Percentiles rank a stretch among this genome's conserved stretches.
These are phyloP conservation scores for Aspergillus avenaceus DNA, from an alignment of 495 filamentous ascomycete genomes.

Conservation along the genomic window DNA sequence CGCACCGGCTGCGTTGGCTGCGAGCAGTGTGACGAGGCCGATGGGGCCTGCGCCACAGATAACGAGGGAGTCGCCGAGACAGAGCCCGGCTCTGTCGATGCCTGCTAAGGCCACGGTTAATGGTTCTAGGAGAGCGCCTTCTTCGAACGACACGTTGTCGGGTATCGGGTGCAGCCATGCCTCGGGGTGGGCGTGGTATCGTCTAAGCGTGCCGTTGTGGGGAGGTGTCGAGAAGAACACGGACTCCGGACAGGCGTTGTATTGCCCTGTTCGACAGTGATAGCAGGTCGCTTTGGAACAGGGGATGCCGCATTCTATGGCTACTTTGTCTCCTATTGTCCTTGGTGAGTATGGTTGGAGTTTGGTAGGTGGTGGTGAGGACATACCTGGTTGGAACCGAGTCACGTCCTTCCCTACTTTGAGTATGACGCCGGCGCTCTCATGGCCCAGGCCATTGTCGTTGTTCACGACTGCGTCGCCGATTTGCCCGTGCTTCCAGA, in stretches of 20 bases:
- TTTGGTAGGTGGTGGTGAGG: not conserved
- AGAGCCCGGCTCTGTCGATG: slow-evolving; percentile 46
- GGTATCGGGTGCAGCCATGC: slow-evolving; percentile 52
- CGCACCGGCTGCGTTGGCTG: slow-evolving; percentile 51
- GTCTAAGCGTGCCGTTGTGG: slow-evolving; percentile 45
- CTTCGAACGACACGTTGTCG: slow-evolving; percentile 49
- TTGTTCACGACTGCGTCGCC: slow-evolving; percentile 60
- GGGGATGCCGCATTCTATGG: slow-evolving; percentile 65
- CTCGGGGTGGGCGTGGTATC: slow-evolving; percentile 57
- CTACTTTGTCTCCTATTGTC: slow-evolving; percentile 57
- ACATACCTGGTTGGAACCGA: slow-evolving; percentile 19
- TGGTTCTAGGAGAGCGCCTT: slow-evolving; percentile 67
- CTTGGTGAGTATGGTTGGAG: slow-evolving; percentile 11
- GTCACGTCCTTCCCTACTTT: slow-evolving; percentile 42
- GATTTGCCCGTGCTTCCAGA: slow-evolving; percentile 69
- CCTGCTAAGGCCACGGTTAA: slow-evolving; percentile 68
- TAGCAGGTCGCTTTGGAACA: slow-evolving; percentile 51
- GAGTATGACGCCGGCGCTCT: slow-evolving; percentile 63
- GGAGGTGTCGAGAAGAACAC: slow-evolving; percentile 57
- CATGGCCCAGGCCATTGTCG: slow-evolving; percentile 64
- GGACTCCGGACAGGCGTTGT: slow-evolving; percentile 69
- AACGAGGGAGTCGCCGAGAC: slow-evolving; percentile 44
- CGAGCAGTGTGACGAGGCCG: slow-evolving; percentile 55
- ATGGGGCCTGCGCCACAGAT: slow-evolving; percentile 70
- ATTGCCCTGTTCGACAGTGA: slow-evolving; percentile 55